phyloP scores from a whole-genome alignment of 2,329 filamentous ascomycete species.

The Talaromyces funiculosus region DNA sequence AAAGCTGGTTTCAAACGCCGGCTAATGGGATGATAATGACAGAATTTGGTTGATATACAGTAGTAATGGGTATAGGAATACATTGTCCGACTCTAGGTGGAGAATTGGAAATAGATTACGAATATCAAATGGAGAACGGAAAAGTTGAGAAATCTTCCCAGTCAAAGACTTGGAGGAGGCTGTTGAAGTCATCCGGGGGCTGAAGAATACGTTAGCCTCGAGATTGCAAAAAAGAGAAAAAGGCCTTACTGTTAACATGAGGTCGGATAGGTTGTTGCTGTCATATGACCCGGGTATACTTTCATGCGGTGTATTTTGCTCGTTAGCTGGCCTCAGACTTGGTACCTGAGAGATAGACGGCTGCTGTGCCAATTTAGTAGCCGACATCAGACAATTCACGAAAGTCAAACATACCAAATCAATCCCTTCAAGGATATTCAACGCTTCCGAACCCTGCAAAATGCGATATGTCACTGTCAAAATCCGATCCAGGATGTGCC shows the following conservation, averaged over 20 bases:
- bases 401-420: constrained; percentile 9
- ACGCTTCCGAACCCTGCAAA: constrained; percentile 22
- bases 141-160: constrained; percentile 15
- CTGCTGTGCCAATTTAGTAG: constrained; percentile 1
- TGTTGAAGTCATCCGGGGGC: constrained; percentile 16
- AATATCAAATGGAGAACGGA: constrained; percentile 5
- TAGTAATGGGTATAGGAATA: not conserved
- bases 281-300: constrained; percentile 8
- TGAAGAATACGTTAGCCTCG: not conserved
- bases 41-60: not conserved
- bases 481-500: constrained; percentile 33
- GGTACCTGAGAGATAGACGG: constrained; percentile 7
- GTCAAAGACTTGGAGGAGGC: constrained; percentile 14
- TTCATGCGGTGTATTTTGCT: constrained; percentile 3
- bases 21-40: not conserved
- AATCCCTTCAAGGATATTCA: not conserved
- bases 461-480: constrained; percentile 32
- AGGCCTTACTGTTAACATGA: constrained; percentile 11
- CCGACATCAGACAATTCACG: not conserved
- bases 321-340: not conserved
- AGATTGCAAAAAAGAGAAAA: not conserved
- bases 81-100: not conserved
- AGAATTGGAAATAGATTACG: no score
- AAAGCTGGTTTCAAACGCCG: not conserved
- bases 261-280: constrained; percentile 10